Base-by-base conservation (phyloP, 2,329 filamentous ascomycete species). In the Pseudogymnoascus sp. region DNA sequence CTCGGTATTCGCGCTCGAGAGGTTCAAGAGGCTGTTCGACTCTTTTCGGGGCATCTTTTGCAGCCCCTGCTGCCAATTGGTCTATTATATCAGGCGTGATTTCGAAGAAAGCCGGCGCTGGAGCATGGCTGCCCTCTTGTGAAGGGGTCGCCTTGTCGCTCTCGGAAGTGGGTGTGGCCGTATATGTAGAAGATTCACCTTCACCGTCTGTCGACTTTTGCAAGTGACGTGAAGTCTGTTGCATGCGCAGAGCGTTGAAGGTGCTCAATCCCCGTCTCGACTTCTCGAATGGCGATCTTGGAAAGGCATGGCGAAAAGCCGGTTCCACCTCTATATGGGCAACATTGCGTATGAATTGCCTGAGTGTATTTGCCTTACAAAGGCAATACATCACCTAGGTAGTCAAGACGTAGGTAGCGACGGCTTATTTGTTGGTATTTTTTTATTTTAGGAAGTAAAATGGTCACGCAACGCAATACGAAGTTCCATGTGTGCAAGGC, bases 281-380 rank as follows among this genome's bases (percentile, higher is more conserved):
- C 18, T 60, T 60, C 59, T 60, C 37, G 59, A 60, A 37, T 60
- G 31, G 34, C 59, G 59, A 60, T 60, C 18, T 37, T 23, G 59
- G 31, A 40, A 60, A 40, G 34, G n/a, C 46, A 53, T 53, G 46
- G 46, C 46, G 62, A 38, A 59, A 56, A 37, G 62, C 42, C 23
- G 40, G 42, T 50, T 59, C 62, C 16, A 73, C 23, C 4, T 73
- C 70, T 34, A 73, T 62, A 36, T 72, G 69, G 14, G 71, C 65
- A 50, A 73, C 62, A 65, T 64, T 70, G 61, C 71, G 68, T 23
- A 73, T 67, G 50, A 73, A 73, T 2, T 69, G 53, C 62, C 64
- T 63, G n/a, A 73, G 64, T 12, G 66, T 67, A 56, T 70, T 70
- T 21, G 59, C 46, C 23, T 63, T 67, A 60, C 71, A 73, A 23